Base-by-base conservation (phyloP, 345 rosid species). In the Eucalyptus dawsonii region DNA sequence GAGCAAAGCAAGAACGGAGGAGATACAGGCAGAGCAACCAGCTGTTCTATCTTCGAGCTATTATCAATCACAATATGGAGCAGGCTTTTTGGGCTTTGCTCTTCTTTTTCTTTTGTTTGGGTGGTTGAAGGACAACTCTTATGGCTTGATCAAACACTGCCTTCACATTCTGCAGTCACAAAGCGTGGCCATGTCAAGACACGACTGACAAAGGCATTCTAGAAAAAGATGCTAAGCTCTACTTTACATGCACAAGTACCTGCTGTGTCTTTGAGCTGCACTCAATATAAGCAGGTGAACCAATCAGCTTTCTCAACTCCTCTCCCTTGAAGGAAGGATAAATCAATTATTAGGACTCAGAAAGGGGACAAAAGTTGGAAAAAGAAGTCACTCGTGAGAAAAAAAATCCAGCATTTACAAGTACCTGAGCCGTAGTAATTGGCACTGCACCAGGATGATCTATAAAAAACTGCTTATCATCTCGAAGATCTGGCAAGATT, bases 401-500 rank as follows among this genome's bases (percentile, higher is more conserved):
- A 40, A 76, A 76, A 76, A 37, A 21, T 6, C 47, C 47, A 76
- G 29, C 51, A 53, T n/a, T 88, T 17, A 31, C 90, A 89, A 86
- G 25, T 94, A 95, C 98, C 96, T 95, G 98, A 42, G 95, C 96
- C 5, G 95, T 91, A 54, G 96, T 88, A 37, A 97, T 97, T 19
- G 98, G 97, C 88, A 95, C 97, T 88, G 99, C 97, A 87, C 98
- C 98, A 89, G 98, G 99, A 92, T 97, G 98, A 91, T 97, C 97
- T 11, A 92, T 88, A 87, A 95, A 94, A 94, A 96, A 97, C 90
- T 97, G 97, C 91, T 96, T 93, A 88, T 97, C 99, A 91, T 97
- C 98, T 91, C 97, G 96, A 87, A 97, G 99, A 94, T 97, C 99
- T 97, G 88, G 69, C 65, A 85, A 87, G 86, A 40, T 62, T 31